Evolutionary conservation across 768 basidiomycete genomes (phyloP).

Genomic region (Tylopilus rubrobrunneus): DNA sequence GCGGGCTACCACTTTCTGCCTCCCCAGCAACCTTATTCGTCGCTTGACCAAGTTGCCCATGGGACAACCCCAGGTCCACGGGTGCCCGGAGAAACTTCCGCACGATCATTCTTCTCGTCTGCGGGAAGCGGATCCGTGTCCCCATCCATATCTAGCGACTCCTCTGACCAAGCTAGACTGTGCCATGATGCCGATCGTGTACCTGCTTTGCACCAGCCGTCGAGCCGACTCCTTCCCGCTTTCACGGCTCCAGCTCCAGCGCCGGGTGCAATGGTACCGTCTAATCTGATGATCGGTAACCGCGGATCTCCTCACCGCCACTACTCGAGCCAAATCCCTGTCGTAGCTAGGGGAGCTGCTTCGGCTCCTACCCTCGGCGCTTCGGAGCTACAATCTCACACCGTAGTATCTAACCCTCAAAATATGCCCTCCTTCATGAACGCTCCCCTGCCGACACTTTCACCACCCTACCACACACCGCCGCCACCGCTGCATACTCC

Average conservation of each 20-base stretch:
- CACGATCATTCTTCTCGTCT: constrained; percentile 5
- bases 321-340: not conserved
- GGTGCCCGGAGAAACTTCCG: not conserved
- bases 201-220: not conserved
- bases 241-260: not conserved
- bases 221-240: not conserved
- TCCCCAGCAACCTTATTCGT: constrained; percentile 6
- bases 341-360: not conserved
- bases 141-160: constrained; percentile 8
- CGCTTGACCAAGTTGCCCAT: not conserved
- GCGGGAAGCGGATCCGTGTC: constrained; percentile 3
- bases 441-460: not conserved
- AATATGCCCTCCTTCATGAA: not conserved
- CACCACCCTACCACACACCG: not conserved
- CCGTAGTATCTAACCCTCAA: not conserved
- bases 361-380: not conserved
- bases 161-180: constrained; percentile 16
- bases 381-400: constrained; percentile 2
- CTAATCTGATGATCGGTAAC: not conserved
- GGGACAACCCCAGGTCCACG: constrained; percentile 1
- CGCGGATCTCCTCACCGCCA: not conserved
- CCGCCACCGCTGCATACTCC: not conserved
- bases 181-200: constrained; percentile 12
- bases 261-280: not conserved
- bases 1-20: not conserved